Base-by-base conservation (phyloP, 345 rosid genomes). In the Sapria himalayana region DNA sequence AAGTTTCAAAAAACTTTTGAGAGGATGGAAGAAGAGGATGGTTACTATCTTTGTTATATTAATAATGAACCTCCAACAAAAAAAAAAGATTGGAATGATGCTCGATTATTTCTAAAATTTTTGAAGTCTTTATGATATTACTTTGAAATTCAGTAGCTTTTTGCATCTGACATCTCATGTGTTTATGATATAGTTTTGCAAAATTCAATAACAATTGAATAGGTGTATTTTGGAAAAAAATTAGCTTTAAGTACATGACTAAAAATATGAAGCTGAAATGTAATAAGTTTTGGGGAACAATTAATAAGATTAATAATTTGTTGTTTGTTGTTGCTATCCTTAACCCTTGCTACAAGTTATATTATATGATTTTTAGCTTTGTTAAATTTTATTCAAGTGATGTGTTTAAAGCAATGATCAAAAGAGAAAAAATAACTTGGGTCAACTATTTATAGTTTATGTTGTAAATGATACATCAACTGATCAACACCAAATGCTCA, bases 21-120 rank as follows among this genome's bases (percentile, higher is more conserved):
- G 4, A 46, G 40, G 17, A 15, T 45, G 31, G 57, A 51, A 2
- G 46, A 50, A 14, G 56, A 45, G 49, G 58, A 54, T 33, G 43
- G 32, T 39, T 37, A 22, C 23, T 55, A n/a, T n/a, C n/a, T n/a
- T n/a, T n/a, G n/a, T n/a, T n/a, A n/a, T n/a, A n/a, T n/a, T n/a
- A n/a, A n/a, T 50, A 15, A 39, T 22, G 41, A 39, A 40, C 20
- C 50, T 39, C 36, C 45, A 51, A 22, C 51, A 39, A 19, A 61
- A 39, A n/a, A 48, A 51, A n/a, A 55, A 59, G 33, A 54, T 58
- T 61, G 52, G 25, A 43, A 48, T 46, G 22, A 25, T 54, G 39
- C 27, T 37, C 24, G 14, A 29, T 15, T 15, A 47, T n/a, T 43
- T 40, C 39, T 46, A 52, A 45, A n/a, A n/a, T 48, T 58, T 45